Evolutionary conservation across 2,329 filamentous ascomycete species (phyloP).

Genomic region (Aspergillus sp.): DNA sequence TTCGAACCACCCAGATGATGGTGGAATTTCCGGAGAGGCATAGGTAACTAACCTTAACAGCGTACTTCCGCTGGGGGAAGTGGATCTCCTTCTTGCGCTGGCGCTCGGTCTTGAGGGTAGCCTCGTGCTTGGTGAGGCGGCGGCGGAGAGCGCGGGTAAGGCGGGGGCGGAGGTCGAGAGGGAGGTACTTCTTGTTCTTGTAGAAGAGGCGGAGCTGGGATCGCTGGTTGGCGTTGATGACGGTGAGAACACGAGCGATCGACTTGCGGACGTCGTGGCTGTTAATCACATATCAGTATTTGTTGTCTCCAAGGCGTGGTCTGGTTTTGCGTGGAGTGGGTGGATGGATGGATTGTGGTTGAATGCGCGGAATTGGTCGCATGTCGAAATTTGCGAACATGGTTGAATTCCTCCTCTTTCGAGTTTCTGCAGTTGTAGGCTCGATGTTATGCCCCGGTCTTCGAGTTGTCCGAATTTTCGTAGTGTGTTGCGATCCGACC

Average conservation of each 20-base stretch:
- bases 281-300: constrained; percentile 37
- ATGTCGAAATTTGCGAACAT: not conserved
- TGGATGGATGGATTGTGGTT: constrained; percentile 11
- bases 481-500: not conserved
- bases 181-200: constrained; percentile 99
- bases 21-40: not conserved
- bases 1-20: not conserved
- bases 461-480: not conserved
- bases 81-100: constrained; percentile 93
- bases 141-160: constrained; percentile 97
- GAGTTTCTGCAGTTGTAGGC: constrained; percentile 2
- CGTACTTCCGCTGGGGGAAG: constrained; percentile 98
- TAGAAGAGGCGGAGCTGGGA: constrained; percentile 98
- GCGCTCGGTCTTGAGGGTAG: constrained; percentile 83
- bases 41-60: constrained; percentile 79
- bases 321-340: not conserved
- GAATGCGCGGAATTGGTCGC: constrained; percentile 13
- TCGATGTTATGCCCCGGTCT: not conserved
- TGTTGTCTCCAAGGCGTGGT: constrained; percentile 6
- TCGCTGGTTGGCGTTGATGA: constrained; percentile 99
- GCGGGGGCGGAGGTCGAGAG: constrained; percentile 98
- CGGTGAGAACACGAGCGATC: constrained; percentile 96
- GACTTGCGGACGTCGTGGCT: constrained; percentile 99
- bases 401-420: not conserved
- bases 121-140: constrained; percentile 90